phyloP scores from a whole-genome alignment of 1,284 basidiomycete genomes.

The Caloboletus inedulis region DNA sequence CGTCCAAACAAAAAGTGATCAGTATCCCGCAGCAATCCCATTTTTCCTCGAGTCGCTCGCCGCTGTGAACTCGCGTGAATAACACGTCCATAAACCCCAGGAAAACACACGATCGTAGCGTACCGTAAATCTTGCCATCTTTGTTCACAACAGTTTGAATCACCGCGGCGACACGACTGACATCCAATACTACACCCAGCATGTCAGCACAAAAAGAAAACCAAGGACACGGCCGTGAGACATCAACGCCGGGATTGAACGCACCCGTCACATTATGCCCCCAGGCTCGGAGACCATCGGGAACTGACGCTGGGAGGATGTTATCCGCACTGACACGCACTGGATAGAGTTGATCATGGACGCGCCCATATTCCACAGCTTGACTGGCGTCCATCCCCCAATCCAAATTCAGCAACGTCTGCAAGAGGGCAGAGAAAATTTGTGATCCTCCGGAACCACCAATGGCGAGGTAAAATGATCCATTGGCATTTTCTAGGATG shows the following conservation, averaged over 20 bases:
- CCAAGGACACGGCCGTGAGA: not conserved
- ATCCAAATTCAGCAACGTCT: conserved; percentile 78
- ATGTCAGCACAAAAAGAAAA: conserved; percentile 3
- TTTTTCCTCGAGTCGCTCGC: conserved; percentile 84
- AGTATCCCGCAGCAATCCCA: conserved; percentile 79
- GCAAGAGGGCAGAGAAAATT: conserved; percentile 81
- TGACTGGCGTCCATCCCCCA: conserved; percentile 78
- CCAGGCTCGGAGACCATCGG: conserved; percentile 54
- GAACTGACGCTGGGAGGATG: conserved; percentile 49
- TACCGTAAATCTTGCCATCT: conserved; percentile 59
- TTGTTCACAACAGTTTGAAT: conserved; percentile 68
- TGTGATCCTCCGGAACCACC: conserved; percentile 87
- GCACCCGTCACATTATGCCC: conserved; percentile 75
- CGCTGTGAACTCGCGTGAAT: conserved; percentile 41
- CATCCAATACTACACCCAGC: conserved; percentile 38
- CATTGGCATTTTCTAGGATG: conserved; percentile 74
- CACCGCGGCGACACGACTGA: conserved; percentile 62
- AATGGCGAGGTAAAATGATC: conserved; percentile 67
- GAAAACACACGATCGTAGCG: conserved; percentile 19
- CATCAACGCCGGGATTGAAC: not conserved
- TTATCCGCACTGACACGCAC: conserved; percentile 60
- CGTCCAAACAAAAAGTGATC: conserved; percentile 9
- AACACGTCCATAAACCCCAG: not conserved
- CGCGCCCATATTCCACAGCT: conserved; percentile 82
- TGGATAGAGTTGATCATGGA: conserved; percentile 92